Evolutionary conservation across 2,329 filamentous ascomycete species (phyloP).

Genomic region (Botrytis hyacinthi): DNA sequence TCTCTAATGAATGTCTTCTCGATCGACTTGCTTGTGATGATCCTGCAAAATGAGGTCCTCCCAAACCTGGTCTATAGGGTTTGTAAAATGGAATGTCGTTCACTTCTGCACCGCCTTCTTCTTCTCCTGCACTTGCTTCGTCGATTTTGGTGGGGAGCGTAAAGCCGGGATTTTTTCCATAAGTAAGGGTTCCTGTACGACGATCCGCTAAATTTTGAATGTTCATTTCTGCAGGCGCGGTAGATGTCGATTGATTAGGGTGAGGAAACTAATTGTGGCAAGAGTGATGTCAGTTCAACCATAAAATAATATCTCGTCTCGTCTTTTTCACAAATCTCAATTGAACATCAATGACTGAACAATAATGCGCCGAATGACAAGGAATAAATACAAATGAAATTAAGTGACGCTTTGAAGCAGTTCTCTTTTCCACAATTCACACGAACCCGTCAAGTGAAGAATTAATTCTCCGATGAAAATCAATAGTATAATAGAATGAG

Average conservation of each 20-base stretch:
- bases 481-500: neutral
- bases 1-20: conserved; percentile 8
- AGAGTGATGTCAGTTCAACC: conserved; percentile 9
- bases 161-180: conserved; percentile 6
- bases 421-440: neutral
- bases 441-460: neutral
- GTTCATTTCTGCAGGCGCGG: conserved; percentile 14
- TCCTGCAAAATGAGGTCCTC: neutral
- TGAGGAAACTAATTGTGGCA: conserved; percentile 17
- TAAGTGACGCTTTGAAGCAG: neutral
- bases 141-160: conserved; percentile 15
- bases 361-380: neutral
- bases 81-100: conserved; percentile 31
- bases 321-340: neutral
- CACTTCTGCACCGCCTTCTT: conserved; percentile 29
- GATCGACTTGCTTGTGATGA: neutral
- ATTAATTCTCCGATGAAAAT: conserved; percentile 2
- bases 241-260: conserved; percentile 13
- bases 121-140: conserved; percentile 11
- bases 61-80: neutral
- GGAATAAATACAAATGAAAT: neutral
- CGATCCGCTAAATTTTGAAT: conserved; percentile 16
- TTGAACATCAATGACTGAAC: neutral
- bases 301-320: neutral
- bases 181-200: conserved; percentile 8